Evolutionary conservation across 352 stramenopile species (phyloP).

Genomic region (Globisporangium splendens): DNA sequence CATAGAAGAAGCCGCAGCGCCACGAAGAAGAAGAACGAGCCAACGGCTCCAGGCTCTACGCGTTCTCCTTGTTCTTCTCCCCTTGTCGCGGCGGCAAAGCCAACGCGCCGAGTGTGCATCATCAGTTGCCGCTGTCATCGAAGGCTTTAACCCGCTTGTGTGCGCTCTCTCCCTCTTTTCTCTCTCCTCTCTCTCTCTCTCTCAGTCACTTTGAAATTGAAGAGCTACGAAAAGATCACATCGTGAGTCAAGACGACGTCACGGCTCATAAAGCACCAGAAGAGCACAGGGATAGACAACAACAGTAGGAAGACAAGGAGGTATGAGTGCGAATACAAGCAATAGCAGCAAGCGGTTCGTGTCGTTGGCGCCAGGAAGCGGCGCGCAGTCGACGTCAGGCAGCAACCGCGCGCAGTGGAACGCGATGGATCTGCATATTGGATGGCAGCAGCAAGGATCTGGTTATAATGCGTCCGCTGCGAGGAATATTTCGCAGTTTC

Average conservation of each 20-base stretch:
- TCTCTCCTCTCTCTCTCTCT: background rate
- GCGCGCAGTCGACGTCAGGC: constrained; percentile 8
- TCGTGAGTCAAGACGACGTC: background rate
- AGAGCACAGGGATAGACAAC: background rate
- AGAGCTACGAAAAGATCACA: constrained; percentile 6
- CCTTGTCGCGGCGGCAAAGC: background rate
- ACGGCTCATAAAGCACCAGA: background rate
- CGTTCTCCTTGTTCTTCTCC: background rate
- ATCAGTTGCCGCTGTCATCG: too few relatives aligned
- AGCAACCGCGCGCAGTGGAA: constrained; percentile 39
- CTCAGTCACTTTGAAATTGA: background rate
- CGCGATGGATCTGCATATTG: constrained; percentile 50
- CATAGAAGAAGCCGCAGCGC: background rate
- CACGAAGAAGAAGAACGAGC: background rate
- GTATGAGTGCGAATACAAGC: constrained; percentile 2
- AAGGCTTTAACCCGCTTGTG: too few relatives aligned
- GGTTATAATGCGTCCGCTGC: background rate
- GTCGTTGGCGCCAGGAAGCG: background rate
- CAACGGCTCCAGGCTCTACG: background rate
- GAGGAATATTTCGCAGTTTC: too few relatives aligned
- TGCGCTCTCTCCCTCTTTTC: background rate
- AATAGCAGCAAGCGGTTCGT: constrained; percentile 4
- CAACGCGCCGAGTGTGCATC: too few relatives aligned
- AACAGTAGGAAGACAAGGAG: background rate
- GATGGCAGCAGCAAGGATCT: constrained; percentile 8